Base-by-base conservation (phyloP, 208 protist genomes). In the Leishmania amazonensis region DNA sequence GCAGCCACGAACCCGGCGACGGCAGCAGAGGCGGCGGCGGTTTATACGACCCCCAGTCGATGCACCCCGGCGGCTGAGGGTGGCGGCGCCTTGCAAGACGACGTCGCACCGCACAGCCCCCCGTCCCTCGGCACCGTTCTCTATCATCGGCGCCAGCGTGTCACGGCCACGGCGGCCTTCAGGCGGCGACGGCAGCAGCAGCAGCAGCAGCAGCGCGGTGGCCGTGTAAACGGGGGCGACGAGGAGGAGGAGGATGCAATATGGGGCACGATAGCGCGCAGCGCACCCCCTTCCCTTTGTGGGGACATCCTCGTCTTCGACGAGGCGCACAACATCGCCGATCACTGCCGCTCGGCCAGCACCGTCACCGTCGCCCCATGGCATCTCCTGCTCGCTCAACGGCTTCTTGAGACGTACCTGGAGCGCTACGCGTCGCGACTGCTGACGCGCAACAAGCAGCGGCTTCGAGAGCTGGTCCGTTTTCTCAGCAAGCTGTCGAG, bases 291-390 rank as follows among this genome's bases (percentile, higher is more conserved):
- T n/a, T 84, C 86, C 76, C 87, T 99, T 58, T 78, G 77, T n/a
- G 91, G 91, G 49, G 88, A 94, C 65, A 83, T 99, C 3, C 83
- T 99, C 31, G 88, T 99, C 5, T 89, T 99, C 45, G 98, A 99
- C 84, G 98, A 99, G 81, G 97, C 97, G 57, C 98, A 99, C 89
- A 99, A 99, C 88, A 81, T 99, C 24, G 89, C 97, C 45, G 97
- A 99, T 76, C 89, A 93, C 71, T 98, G 98, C 83, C 97, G 96
- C 76, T 76, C 81, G n/a, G 84, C 87, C n/a, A 96, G 97, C 76
- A 88, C 88, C 13, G 82, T 90, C 35, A n/a, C 64, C 4, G 62
- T 99, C 31, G 79, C 83, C 2, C 31, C 76, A 1, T 31, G 67
- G 24, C 90, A 97, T 47, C 45, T 98, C 40, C 65, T 31, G n/a